Evolutionary conservation across 2,329 filamentous ascomycete species (phyloP).

Genomic region (Exophiala dermatitidis): DNA sequence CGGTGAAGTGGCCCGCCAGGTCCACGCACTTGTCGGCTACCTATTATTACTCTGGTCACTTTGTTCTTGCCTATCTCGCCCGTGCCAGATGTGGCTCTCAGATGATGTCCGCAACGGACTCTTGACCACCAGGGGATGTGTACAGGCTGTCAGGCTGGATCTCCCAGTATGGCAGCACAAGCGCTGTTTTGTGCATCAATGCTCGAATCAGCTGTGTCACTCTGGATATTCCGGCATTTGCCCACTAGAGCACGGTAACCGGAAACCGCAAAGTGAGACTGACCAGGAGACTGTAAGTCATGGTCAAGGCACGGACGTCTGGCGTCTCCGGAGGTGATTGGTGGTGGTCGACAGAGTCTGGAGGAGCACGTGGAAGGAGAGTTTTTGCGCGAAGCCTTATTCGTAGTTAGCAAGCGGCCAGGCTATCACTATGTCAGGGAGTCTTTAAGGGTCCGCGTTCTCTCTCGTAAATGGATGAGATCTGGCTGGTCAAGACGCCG

Average conservation of each 20-base stretch:
- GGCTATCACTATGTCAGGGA: neutral
- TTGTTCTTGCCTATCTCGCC: constrained; percentile 9
- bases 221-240: neutral
- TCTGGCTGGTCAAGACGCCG: constrained; percentile 6
- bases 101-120: neutral
- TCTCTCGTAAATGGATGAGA: constrained; percentile 9
- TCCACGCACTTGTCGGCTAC: neutral
- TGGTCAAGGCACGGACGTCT: constrained; percentile 5
- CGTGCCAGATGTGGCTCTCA: constrained; percentile 11
- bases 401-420: constrained; percentile 3
- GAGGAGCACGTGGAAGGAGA: constrained; percentile 17
- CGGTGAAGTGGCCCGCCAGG: constrained; percentile 12
- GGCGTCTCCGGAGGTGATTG: constrained; percentile 2
- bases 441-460: neutral
- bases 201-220: neutral
- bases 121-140: neutral
- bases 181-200: neutral
- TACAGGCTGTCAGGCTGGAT: neutral
- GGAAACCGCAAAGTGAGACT: neutral
- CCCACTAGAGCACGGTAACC: neutral
- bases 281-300: neutral
- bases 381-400: constrained; percentile 1
- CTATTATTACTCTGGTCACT: neutral
- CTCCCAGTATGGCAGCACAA: constrained; percentile 5
- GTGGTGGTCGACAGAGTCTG: neutral